Evolutionary conservation across 257 asterid genomes (phyloP).

Genomic region (Striga asiatica): DNA sequence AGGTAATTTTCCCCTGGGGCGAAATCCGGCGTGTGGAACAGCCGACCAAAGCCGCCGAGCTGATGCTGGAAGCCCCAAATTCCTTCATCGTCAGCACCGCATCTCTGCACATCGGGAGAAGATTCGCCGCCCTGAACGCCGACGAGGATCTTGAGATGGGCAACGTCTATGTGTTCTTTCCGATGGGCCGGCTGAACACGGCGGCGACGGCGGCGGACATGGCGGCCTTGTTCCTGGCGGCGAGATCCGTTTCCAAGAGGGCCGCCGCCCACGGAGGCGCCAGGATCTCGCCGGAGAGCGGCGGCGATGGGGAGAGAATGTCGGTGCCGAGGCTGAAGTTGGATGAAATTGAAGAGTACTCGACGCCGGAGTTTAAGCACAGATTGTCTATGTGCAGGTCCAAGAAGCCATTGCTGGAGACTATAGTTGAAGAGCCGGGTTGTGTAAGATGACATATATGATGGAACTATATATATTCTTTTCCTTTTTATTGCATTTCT

Average conservation of each 20-base stretch:
- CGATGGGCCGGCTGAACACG: slow-evolving; percentile 60
- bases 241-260: slow-evolving; percentile 44
- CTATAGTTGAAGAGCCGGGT: slow-evolving; percentile 60
- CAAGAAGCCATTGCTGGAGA: slow-evolving; percentile 82
- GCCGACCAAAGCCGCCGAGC: slow-evolving; percentile 42
- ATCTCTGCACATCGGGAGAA: slow-evolving; percentile 54
- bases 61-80: slow-evolving; percentile 50
- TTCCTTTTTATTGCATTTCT: not conserved
- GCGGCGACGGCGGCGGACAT: slow-evolving; percentile 55
- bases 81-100: slow-evolving; percentile 43
- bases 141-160: slow-evolving; percentile 79
- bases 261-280: slow-evolving; percentile 23
- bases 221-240: slow-evolving; percentile 55
- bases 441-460: slow-evolving; percentile 17
- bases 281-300: slow-evolving; percentile 48
- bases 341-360: slow-evolving; percentile 51
- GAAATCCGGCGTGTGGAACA: slow-evolving; percentile 30
- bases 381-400: slow-evolving; percentile 58
- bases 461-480: not conserved
- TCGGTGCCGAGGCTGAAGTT: slow-evolving; percentile 40
- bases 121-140: slow-evolving; percentile 64
- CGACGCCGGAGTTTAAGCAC: slow-evolving; percentile 42
- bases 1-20: slow-evolving; percentile 51
- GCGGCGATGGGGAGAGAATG: slow-evolving; percentile 15
- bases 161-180: slow-evolving; percentile 51